Evolutionary conservation across 2,329 filamentous ascomycete species (phyloP).

Genomic region (Penicillium sclerotigenum): DNA sequence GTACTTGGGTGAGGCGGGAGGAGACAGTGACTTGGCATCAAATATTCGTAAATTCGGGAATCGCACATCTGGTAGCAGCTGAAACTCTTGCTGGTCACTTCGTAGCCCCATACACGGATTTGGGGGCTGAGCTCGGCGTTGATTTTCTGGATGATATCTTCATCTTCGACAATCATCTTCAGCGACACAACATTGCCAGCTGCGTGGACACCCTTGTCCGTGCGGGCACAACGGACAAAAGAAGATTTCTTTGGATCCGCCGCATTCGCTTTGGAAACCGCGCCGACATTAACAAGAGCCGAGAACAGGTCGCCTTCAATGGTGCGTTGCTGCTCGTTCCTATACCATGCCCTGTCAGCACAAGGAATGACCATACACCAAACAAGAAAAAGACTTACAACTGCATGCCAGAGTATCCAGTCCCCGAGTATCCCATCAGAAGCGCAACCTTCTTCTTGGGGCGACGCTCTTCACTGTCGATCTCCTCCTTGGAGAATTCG

Average conservation of each 20-base stretch:
- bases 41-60: constrained; percentile 94
- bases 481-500: constrained; percentile 72
- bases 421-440: constrained; percentile 91
- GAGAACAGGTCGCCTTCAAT: constrained; percentile 95
- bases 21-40: constrained; percentile 90
- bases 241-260: constrained; percentile 96
- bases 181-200: constrained; percentile 92
- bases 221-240: constrained; percentile 87
- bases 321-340: constrained; percentile 69
- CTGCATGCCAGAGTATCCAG: constrained; percentile 97
- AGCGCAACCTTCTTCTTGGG: constrained; percentile 97
- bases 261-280: constrained; percentile 95
- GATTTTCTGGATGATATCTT: constrained; percentile 83
- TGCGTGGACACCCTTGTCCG: constrained; percentile 95
- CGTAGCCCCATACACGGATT: constrained; percentile 92
- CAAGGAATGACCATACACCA: background rate
- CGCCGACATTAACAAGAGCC: constrained; percentile 84
- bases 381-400: constrained; percentile 48
- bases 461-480: constrained; percentile 77
- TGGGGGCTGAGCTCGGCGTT: constrained; percentile 80
- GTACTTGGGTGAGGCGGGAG: constrained; percentile 88
- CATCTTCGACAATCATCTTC: constrained; percentile 93
- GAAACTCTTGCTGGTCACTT: constrained; percentile 84
- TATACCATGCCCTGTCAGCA: constrained; percentile 18
- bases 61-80: constrained; percentile 95